Conservation (phyloP, 257 asterid genomes). For the Nicotiana sylvestris region DNA sequence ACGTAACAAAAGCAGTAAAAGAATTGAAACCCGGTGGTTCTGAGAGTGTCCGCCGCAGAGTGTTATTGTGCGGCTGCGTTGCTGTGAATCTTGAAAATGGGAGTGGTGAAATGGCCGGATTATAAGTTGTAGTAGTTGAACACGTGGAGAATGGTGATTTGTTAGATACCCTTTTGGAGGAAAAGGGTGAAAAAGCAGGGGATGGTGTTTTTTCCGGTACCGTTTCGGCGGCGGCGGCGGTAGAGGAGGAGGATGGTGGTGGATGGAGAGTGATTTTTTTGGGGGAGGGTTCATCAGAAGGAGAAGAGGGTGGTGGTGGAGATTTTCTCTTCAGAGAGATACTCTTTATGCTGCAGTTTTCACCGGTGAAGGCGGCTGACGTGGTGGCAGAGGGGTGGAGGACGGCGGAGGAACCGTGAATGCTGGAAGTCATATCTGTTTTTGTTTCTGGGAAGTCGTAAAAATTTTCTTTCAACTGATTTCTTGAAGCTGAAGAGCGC, state of each 20-base stretch:
- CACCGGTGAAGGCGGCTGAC: not conserved
- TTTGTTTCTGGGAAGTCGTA: not conserved
- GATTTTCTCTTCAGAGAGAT: constrained; percentile 12
- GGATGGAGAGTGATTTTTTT: not conserved
- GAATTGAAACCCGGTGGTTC: constrained; percentile 6
- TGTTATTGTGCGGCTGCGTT: not conserved
- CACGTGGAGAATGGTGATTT: not conserved
- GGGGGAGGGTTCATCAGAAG: not conserved
- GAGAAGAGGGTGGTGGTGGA: not conserved
- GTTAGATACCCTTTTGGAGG: not conserved
- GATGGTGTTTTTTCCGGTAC: not conserved
- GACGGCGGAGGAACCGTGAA: not conserved
- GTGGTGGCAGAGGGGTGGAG: not conserved
- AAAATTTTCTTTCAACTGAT: not conserved
- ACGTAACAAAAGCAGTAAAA: not conserved
- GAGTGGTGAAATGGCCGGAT: not conserved
- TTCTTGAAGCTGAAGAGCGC: not conserved
- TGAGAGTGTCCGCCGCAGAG: not conserved
- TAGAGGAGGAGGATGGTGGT: not conserved
- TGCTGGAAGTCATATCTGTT: not conserved
- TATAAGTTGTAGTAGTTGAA: not conserved
- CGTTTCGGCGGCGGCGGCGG: not conserved
- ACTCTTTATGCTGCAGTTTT: not conserved
- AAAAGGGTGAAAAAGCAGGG: not conserved
- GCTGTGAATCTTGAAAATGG: constrained; percentile 11